A percentile compares a stretch with the other conserved stretches of the same genome.
Evolutionary conservation across 805 yeast genomes (phyloP).

Genomic region (Millerago galiae): DNA sequence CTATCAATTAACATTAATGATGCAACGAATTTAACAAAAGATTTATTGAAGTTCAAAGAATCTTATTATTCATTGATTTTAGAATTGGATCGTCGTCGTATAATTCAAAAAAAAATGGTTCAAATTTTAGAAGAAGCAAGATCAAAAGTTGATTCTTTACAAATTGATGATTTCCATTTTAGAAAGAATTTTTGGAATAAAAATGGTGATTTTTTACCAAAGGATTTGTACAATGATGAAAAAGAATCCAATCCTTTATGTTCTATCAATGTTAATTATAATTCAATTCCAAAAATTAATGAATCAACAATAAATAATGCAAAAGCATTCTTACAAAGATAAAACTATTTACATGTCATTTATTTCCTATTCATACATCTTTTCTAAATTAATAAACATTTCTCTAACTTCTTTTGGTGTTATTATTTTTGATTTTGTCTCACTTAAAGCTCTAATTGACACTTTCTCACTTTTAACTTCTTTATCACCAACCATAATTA

Average conservation of each 20-base stretch:
- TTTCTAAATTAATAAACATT: slow-evolving; percentile 51
- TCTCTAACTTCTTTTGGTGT: slow-evolving; percentile 44
- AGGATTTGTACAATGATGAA: slow-evolving; percentile 42
- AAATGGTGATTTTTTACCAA: slow-evolving; percentile 53
- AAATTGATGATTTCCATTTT: slow-evolving; percentile 36
- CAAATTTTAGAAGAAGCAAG: slow-evolving; percentile 36
- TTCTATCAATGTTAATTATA: slow-evolving; percentile 5
- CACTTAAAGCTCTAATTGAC: slow-evolving; percentile 57
- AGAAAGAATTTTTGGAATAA: slow-evolving; percentile 38
- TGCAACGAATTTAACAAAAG: neutral
- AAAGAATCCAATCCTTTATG: slow-evolving; percentile 22
- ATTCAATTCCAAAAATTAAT: slow-evolving; percentile 23
- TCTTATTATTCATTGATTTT: slow-evolving; percentile 46
- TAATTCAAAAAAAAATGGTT: slow-evolving; percentile 34
- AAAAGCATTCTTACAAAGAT: neutral
- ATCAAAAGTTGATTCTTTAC: slow-evolving; percentile 30
- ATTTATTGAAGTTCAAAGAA: slow-evolving; percentile 32
- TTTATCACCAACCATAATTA: slow-evolving; percentile 82
- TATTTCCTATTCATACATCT: slow-evolving; percentile 15
- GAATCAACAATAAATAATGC: slow-evolving; percentile 5
- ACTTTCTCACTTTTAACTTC: slow-evolving; percentile 57
- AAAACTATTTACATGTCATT: neutral
- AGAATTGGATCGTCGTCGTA: slow-evolving; percentile 47
- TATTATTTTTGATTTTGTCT: slow-evolving; percentile 37
- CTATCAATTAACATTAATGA: neutral